Evolutionary conservation across 805 yeast genomes (phyloP).

Genomic region (Debaryomyces castellii): DNA sequence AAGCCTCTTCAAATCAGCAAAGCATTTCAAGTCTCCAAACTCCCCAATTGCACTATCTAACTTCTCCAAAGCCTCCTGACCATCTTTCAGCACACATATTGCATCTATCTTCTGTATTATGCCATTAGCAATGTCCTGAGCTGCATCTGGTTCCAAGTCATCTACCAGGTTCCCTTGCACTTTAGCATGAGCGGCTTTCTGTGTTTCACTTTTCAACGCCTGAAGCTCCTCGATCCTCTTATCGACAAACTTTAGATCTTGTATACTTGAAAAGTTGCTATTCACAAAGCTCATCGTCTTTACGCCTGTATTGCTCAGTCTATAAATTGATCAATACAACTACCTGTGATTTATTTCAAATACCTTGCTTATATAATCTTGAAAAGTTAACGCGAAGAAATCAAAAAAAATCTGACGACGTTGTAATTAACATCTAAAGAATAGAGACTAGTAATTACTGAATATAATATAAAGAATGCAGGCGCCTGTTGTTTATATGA

Average conservation of each 20-base stretch:
- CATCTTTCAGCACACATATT: background rate
- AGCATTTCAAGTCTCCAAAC: constrained; percentile 14
- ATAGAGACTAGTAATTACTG: background rate
- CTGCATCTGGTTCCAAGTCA: background rate
- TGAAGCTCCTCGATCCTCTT: constrained; percentile 24
- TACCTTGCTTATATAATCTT: constrained; percentile 1
- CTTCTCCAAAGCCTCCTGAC: constrained; percentile 1
- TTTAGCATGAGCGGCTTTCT: constrained; percentile 6
- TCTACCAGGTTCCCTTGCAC: background rate
- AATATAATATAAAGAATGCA: constrained; percentile 29
- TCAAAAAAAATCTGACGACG: constrained; percentile 4
- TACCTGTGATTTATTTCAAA: background rate
- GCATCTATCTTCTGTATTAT: background rate
- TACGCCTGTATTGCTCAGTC: background rate
- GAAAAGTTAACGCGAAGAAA: constrained; percentile 1
- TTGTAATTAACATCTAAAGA: background rate
- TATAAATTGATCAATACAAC: background rate
- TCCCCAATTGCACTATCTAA: constrained; percentile 2
- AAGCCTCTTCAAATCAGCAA: constrained; percentile 11
- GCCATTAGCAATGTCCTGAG: background rate
- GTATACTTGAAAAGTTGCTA: constrained; percentile 29
- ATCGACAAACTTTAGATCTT: constrained; percentile 32
- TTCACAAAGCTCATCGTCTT: constrained; percentile 30
- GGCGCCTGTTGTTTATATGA: constrained; percentile 48
- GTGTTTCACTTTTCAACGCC: constrained; percentile 7